Conservation (phyloP, 2,329 filamentous ascomycete genomes). For the Ophiostoma sp. region DNA sequence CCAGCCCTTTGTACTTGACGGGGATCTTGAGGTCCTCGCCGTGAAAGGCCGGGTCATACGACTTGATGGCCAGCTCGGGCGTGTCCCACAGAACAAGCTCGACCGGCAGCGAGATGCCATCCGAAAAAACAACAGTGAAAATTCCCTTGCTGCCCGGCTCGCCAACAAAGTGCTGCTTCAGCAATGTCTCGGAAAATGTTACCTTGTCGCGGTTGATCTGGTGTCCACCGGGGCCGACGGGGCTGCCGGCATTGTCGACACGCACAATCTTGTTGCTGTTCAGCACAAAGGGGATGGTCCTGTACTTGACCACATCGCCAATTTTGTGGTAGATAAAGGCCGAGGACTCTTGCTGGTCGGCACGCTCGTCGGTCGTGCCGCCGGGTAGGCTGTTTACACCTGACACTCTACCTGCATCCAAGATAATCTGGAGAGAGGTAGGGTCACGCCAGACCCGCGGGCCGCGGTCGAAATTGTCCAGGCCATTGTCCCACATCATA, state of each 20-base stretch:
- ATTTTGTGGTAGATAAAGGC: constrained; percentile 52
- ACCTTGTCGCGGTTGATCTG: constrained; percentile 41
- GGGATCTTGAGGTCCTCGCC: constrained; percentile 43
- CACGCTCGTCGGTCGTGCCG: constrained; percentile 45
- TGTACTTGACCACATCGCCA: constrained; percentile 40
- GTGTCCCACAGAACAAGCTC: constrained; percentile 50
- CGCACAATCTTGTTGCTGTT: constrained; percentile 49
- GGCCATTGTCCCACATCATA: constrained; percentile 56
- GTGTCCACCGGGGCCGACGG: constrained; percentile 39
- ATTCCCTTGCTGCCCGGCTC: constrained; percentile 45
- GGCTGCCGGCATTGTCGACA: constrained; percentile 31
- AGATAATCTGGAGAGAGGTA: constrained; percentile 44
- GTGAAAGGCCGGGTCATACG: constrained; percentile 19
- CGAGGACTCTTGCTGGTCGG: constrained; percentile 44
- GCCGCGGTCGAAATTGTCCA: constrained; percentile 49
- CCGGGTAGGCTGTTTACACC: constrained; percentile 45
- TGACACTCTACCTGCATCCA: constrained; percentile 36
- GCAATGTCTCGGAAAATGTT: constrained; percentile 44
- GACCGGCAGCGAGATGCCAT: constrained; percentile 43
- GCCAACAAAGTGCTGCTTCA: constrained; percentile 42
- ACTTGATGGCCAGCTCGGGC: constrained; percentile 34
- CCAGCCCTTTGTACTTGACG: constrained; percentile 47
- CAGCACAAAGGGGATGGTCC: constrained; percentile 46
- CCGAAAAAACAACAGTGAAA: constrained; percentile 49
- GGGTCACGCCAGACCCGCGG: constrained; percentile 48